Conservation (phyloP, 1,284 basidiomycete species). For the Microbotryomycetes sp. region DNA sequence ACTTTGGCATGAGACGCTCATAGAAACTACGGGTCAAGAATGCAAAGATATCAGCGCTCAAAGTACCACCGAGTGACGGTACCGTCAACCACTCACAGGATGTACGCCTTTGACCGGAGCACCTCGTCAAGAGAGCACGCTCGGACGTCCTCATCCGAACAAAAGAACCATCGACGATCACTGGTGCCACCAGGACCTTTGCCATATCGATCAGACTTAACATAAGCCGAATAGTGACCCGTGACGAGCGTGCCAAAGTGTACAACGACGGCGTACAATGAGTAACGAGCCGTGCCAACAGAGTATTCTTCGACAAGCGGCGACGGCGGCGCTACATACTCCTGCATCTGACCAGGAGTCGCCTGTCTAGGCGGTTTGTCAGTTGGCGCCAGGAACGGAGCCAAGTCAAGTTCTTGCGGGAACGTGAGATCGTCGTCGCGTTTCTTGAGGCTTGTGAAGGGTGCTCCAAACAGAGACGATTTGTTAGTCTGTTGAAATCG, state of each 20-base stretch:
- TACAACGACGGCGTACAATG: slow-evolving; percentile 64
- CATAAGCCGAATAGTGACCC: slow-evolving; percentile 41
- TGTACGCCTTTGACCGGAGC: slow-evolving; percentile 79
- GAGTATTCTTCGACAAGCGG: neutral
- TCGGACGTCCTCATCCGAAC: slow-evolving; percentile 69
- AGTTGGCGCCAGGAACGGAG: slow-evolving; percentile 72
- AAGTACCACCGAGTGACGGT: neutral
- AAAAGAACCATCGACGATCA: slow-evolving; percentile 76
- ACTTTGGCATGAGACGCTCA: neutral
- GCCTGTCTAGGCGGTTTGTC: slow-evolving; percentile 33
- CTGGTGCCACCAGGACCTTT: slow-evolving; percentile 8
- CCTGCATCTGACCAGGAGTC: slow-evolving; percentile 21
- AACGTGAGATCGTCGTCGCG: slow-evolving; percentile 82
- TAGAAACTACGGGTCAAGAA: slow-evolving; percentile 4
- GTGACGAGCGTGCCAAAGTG: slow-evolving; percentile 87
- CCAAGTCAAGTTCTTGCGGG: slow-evolving; percentile 74
- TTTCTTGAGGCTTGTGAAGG: slow-evolving; percentile 65
- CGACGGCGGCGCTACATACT: slow-evolving; percentile 35
- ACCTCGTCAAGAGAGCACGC: slow-evolving; percentile 78
- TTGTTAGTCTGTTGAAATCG: slow-evolving; percentile 71
- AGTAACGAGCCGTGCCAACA: slow-evolving; percentile 33
- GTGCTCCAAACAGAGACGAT: slow-evolving; percentile 49
- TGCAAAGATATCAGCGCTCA: neutral
- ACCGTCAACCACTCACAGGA: slow-evolving; percentile 49
- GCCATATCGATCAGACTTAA: slow-evolving; percentile 28